These are phyloP conservation scores for Fusarium liriodendri DNA, from an alignment of 2,329 filamentous ascomycete genomes.

Conservation along the genomic window DNA sequence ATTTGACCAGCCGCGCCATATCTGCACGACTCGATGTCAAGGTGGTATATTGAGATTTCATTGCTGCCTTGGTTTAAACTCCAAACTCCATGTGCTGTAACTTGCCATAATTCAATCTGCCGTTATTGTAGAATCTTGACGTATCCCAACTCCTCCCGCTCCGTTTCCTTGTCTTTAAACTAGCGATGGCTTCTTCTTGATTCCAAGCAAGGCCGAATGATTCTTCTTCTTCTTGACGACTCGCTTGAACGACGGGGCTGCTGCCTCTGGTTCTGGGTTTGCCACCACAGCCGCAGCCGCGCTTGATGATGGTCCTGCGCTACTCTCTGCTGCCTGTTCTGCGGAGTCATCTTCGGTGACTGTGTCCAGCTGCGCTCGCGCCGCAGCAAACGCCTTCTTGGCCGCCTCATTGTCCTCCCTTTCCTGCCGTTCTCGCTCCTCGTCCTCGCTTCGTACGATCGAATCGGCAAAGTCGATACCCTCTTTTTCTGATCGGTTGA, in stretches of 20 bases:
- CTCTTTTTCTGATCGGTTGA: constrained; percentile 80
- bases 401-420: constrained; percentile 87
- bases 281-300: constrained; percentile 34
- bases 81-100: neutral
- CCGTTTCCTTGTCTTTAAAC: constrained; percentile 52
- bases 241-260: constrained; percentile 77
- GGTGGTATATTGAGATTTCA: neutral
- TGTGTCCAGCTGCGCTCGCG: constrained; percentile 64
- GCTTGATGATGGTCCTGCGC: constrained; percentile 30
- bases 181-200: constrained; percentile 83
- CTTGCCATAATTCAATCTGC: neutral
- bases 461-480: constrained; percentile 70
- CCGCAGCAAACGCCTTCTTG: constrained; percentile 78
- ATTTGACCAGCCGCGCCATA: neutral
- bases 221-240: constrained; percentile 91
- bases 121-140: neutral
- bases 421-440: constrained; percentile 74
- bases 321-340: constrained; percentile 32
- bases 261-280: constrained; percentile 40
- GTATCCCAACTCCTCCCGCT: neutral
- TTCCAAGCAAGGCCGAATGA: constrained; percentile 77
- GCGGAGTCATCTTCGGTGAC: constrained; percentile 60
- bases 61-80: neutral
- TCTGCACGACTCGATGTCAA: neutral
- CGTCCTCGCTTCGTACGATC: constrained; percentile 65